Conservation (phyloP, 2,329 filamentous ascomycete genomes). For the Talaromyces piceae region DNA sequence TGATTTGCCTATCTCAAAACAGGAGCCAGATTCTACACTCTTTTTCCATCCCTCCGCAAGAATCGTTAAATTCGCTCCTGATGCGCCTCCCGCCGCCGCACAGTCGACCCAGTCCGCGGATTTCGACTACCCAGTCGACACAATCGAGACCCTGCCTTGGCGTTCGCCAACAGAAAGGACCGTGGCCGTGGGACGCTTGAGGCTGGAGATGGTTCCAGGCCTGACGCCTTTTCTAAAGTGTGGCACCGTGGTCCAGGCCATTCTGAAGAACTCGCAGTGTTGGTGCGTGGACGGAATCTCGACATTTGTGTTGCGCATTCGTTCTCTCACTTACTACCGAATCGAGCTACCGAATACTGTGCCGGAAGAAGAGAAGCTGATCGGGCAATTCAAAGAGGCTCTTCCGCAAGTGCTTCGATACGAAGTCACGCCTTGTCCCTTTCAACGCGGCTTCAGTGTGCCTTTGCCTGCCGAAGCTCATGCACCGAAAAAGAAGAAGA, state of each 20-base stretch:
- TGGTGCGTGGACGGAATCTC: conserved; percentile 85
- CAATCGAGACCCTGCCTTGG: conserved; percentile 63
- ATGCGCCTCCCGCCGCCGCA: conserved; percentile 29
- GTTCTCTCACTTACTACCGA: conserved; percentile 78
- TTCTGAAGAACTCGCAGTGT: conserved; percentile 82
- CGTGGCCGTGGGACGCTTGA: conserved; percentile 71
- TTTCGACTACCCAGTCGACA: conserved; percentile 42
- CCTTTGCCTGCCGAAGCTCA: conserved; percentile 62
- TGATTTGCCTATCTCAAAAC: conserved; percentile 21
- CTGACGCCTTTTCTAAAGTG: conserved; percentile 85
- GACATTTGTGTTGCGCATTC: conserved; percentile 79
- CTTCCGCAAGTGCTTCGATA: conserved; percentile 70
- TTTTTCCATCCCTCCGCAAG: conserved; percentile 67
- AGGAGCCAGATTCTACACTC: conserved; percentile 41
- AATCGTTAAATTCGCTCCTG: conserved; percentile 58
- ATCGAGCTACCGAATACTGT: conserved; percentile 70
- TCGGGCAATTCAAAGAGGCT: conserved; percentile 61
- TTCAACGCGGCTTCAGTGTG: conserved; percentile 68
- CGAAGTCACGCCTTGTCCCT: conserved; percentile 82
- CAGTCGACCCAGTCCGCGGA: conserved; percentile 36
- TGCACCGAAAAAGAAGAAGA: conserved; percentile 54
- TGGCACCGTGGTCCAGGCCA: conserved; percentile 73
- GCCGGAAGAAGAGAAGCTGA: conserved; percentile 55
- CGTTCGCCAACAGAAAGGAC: conserved; percentile 70
- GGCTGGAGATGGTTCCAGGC: conserved; percentile 78